Percentiles rank a stretch among this genome's conserved stretches.
These are phyloP conservation scores for Gossypium turneri DNA, from an alignment of 345 rosid genomes.

Conservation along the genomic window DNA sequence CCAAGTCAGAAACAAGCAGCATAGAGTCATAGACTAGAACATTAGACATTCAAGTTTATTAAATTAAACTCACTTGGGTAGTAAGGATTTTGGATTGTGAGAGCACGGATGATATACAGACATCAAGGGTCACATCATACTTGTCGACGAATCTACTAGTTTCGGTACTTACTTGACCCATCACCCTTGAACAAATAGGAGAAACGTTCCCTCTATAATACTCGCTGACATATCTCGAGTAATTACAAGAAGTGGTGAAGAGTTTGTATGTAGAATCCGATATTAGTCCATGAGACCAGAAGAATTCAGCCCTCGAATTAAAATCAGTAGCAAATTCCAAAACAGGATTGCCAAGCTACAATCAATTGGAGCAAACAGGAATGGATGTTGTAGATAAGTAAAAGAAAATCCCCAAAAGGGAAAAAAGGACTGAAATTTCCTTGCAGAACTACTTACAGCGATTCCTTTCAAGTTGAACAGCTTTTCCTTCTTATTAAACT, in stretches of 20 bases:
- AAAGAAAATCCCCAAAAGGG: background rate
- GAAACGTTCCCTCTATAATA: slow-evolving; percentile 75
- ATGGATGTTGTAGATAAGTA: background rate
- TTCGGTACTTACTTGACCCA: slow-evolving; percentile 75
- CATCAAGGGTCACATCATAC: slow-evolving; percentile 95
- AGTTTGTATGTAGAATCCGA: slow-evolving; percentile 82
- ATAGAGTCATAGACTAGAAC: background rate
- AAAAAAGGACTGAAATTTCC: background rate
- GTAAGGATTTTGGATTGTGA: slow-evolving; percentile 69
- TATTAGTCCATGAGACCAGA: slow-evolving; percentile 97
- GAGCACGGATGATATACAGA: slow-evolving; percentile 72
- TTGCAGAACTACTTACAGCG: slow-evolving; percentile 56
- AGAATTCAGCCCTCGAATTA: slow-evolving; percentile 89
- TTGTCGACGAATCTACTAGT: slow-evolving; percentile 90
- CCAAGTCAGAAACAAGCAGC: slow-evolving; percentile 10
- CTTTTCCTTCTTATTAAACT: slow-evolving; percentile 63
- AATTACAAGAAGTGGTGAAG: slow-evolving; percentile 85
- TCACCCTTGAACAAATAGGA: slow-evolving; percentile 72
- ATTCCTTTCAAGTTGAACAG: slow-evolving; percentile 86
- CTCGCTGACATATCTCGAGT: slow-evolving; percentile 86
- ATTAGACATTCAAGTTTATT: background rate
- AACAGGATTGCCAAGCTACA: slow-evolving; percentile 93
- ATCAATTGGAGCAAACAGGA: slow-evolving; percentile 11
- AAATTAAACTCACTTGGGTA: slow-evolving; percentile 51
- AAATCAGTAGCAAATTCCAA: slow-evolving; percentile 82